Conservation (phyloP, 2,329 filamentous ascomycete genomes). For the Pseudogymnoascus sp. region DNA sequence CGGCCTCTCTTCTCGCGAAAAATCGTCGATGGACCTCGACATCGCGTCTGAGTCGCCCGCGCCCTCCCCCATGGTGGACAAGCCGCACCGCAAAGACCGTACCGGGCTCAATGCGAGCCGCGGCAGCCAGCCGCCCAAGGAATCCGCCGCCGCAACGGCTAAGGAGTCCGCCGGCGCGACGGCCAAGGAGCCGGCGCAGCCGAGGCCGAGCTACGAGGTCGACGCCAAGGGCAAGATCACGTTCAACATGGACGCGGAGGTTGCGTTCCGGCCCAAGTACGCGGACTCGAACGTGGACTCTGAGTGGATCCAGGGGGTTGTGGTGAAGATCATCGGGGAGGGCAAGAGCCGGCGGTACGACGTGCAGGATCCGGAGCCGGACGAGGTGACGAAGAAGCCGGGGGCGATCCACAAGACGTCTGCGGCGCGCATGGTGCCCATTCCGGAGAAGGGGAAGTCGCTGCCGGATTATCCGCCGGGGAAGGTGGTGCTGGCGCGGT, state of each 20-base stretch:
- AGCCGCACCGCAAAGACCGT: constrained; percentile 19
- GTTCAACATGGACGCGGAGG: constrained; percentile 54
- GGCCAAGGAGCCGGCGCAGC: neutral
- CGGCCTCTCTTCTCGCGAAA: constrained; percentile 17
- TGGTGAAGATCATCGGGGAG: constrained; percentile 66
- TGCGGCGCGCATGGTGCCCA: constrained; percentile 68
- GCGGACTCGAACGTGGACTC: constrained; percentile 37
- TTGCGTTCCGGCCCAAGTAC: constrained; percentile 56
- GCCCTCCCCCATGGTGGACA: constrained; percentile 23
- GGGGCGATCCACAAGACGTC: constrained; percentile 58
- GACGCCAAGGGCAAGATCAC: constrained; percentile 39
- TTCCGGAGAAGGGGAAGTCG: constrained; percentile 52
- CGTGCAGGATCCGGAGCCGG: constrained; percentile 71
- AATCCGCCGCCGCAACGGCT: constrained; percentile 11
- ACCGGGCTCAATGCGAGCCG: constrained; percentile 15
- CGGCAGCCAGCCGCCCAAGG: constrained; percentile 20
- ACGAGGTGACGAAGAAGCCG: constrained; percentile 56
- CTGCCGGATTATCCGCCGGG: constrained; percentile 55
- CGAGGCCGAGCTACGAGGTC: constrained; percentile 8
- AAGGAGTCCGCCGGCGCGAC: neutral
- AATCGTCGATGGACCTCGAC: constrained; percentile 23
- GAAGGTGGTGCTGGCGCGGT: constrained; percentile 67
- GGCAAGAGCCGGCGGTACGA: constrained; percentile 71
- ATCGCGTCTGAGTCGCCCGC: constrained; percentile 25
- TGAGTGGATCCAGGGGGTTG: constrained; percentile 70